Conservation (phyloP, 106 monocot species). For the Posidonia australis region DNA sequence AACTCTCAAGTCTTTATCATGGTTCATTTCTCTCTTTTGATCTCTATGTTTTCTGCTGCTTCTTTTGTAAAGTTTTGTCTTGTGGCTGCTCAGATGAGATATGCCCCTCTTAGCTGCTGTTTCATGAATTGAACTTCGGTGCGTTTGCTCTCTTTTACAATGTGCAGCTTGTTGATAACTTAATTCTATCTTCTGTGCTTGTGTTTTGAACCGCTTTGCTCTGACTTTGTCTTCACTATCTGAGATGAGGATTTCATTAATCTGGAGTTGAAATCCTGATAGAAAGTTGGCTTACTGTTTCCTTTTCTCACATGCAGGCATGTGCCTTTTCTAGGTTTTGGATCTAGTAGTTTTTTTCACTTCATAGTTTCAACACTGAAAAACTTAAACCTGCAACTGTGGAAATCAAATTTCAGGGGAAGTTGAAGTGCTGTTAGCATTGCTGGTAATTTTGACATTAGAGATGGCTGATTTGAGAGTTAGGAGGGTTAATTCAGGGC, state of each 20-base stretch:
- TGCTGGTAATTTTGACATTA: not conserved
- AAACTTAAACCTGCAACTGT: not conserved
- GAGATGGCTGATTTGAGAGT: conserved; percentile 47
- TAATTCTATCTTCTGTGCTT: no score
- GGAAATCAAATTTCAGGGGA: no score
- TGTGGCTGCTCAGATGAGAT: not conserved
- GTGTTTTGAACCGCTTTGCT: no score
- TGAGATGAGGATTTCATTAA: no score
- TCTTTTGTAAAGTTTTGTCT: not conserved
- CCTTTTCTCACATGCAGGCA: conserved; percentile 2
- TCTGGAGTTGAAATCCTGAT: not conserved
- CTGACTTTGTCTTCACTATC: no score
- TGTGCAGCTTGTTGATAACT: no score
- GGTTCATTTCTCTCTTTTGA: not conserved
- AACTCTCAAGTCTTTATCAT: no score
- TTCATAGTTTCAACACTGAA: not conserved
- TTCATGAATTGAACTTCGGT: no score
- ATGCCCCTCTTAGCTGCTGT: no score
- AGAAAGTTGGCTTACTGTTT: not conserved
- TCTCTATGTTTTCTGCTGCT: not conserved
- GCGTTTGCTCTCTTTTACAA: no score
- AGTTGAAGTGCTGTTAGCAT: not conserved
- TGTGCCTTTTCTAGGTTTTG: not conserved
- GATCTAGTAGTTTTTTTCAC: not conserved
- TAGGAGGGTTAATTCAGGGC: conserved; percentile 40